These are phyloP conservation scores for Sugiyamaella smithiae DNA, from an alignment of 805 yeast genomes.

Conservation along the genomic window DNA sequence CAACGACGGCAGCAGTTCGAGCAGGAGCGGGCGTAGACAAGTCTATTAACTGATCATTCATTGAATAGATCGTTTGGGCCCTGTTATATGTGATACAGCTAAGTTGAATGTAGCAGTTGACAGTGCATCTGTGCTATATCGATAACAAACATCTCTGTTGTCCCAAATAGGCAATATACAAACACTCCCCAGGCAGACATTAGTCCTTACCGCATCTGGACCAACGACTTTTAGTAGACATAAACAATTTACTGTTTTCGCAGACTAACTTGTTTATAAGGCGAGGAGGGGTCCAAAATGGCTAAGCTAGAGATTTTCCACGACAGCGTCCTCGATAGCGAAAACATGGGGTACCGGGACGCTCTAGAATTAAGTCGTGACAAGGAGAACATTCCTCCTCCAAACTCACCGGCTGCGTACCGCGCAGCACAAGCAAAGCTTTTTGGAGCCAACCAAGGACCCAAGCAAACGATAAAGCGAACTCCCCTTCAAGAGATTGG, in stretches of 20 bases:
- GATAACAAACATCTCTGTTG: no score
- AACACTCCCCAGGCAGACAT: not conserved
- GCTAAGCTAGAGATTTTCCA: not conserved
- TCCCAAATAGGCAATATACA: not conserved
- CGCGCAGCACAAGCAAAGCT: not conserved
- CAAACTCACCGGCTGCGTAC: constrained; percentile 20
- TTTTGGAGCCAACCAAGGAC: not conserved
- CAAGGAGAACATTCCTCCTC: constrained; percentile 25
- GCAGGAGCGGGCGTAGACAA: constrained; percentile 20
- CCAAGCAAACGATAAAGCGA: not conserved
- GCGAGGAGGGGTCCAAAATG: not conserved
- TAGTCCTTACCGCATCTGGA: no score
- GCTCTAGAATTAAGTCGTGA: constrained; percentile 8
- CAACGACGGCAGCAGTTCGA: constrained; percentile 9
- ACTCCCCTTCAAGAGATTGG: not conserved
- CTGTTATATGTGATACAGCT: no score
- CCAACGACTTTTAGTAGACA: no score
- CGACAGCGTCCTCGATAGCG: not conserved
- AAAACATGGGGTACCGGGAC: constrained; percentile 5
- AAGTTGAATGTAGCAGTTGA: no score
- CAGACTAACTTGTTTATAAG: not conserved
- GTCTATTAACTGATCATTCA: constrained; percentile 16
- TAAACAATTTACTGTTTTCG: no score
- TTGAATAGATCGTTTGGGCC: no score
- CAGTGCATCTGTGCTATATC: no score